phyloP scores from a whole-genome alignment of 148 eudicot species.

The Simmondsia chinensis region DNA sequence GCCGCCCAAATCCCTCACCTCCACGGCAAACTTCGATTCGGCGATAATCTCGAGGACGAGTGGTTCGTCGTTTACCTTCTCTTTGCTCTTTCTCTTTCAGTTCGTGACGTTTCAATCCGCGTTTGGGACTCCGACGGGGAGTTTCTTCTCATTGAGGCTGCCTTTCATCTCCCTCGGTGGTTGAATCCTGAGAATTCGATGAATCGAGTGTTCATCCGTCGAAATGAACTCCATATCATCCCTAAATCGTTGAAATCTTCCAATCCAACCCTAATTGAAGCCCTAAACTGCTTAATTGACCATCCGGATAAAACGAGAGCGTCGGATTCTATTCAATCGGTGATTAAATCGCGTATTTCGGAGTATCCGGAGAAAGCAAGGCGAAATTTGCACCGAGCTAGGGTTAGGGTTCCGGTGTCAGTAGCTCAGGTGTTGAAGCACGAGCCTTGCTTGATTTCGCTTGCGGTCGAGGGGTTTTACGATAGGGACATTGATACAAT shows the following conservation, averaged over 20 bases:
- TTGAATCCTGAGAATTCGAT: conserved; percentile 41
- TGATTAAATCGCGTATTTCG: conserved; percentile 26
- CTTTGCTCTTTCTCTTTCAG: conserved; percentile 27
- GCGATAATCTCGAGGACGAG: conserved; percentile 88
- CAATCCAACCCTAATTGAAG: conserved; percentile 25
- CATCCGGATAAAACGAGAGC: conserved; percentile 21
- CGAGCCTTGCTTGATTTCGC: conserved; percentile 56
- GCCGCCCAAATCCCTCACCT: conserved; percentile 42
- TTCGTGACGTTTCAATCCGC: conserved; percentile 44
- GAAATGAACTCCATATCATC: conserved; percentile 36
- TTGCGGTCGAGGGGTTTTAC: conserved; percentile 87
- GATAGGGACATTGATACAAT: conserved; percentile 83
- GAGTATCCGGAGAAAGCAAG: conserved; percentile 45
- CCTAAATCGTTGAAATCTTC: conserved; percentile 13
- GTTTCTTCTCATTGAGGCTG: conserved; percentile 74
- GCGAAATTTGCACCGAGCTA: conserved; percentile 45
- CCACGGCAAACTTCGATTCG: conserved; percentile 60
- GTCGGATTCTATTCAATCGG: conserved; percentile 30
- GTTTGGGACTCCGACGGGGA: conserved; percentile 79
- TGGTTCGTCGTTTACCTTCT: conserved; percentile 86
- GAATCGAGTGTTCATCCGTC: conserved; percentile 66
- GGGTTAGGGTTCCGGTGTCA: conserved; percentile 71
- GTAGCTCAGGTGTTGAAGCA: conserved; percentile 71
- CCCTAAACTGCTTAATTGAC: conserved; percentile 23
- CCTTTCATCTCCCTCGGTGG: conserved; percentile 79